These are phyloP conservation scores for Nepenthes gracilis DNA, from an alignment of 148 eudicot genomes.

Conservation along the genomic window DNA sequence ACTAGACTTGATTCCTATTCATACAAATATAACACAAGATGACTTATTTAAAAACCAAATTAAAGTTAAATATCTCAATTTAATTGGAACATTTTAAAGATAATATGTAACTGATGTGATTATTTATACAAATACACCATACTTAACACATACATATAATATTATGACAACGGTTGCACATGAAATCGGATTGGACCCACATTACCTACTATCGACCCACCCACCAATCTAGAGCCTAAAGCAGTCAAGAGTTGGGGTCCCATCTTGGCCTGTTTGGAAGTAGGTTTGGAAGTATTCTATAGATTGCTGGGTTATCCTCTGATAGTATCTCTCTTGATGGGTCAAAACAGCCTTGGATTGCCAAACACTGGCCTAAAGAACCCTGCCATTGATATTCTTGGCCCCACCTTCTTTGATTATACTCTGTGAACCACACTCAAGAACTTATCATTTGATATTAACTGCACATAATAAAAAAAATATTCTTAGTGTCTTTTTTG, in stretches of 20 bases:
- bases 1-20: no score
- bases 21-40: no score
- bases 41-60: no score
- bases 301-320: constrained; percentile 13
- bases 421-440: constrained; percentile 31
- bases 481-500: no score
- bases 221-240: constrained; percentile 7
- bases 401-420: constrained; percentile 14
- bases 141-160: no score
- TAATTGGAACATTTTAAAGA: no score
- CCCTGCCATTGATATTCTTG: constrained; percentile 23
- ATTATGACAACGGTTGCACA: no score
- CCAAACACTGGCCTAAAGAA: constrained; percentile 14
- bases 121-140: no score
- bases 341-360: constrained; percentile 15
- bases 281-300: constrained; percentile 8
- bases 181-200: no score
- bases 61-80: no score
- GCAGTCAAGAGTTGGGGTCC: constrained; percentile 8
- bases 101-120: no score
- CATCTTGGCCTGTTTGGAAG: constrained; percentile 11
- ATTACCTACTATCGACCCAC: no score
- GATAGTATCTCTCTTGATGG: constrained; percentile 20
- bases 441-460: constrained; percentile 20
- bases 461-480: constrained; percentile 13